Conservation (phyloP, 2,329 filamentous ascomycete genomes). For the Chaetomium globosum region DNA sequence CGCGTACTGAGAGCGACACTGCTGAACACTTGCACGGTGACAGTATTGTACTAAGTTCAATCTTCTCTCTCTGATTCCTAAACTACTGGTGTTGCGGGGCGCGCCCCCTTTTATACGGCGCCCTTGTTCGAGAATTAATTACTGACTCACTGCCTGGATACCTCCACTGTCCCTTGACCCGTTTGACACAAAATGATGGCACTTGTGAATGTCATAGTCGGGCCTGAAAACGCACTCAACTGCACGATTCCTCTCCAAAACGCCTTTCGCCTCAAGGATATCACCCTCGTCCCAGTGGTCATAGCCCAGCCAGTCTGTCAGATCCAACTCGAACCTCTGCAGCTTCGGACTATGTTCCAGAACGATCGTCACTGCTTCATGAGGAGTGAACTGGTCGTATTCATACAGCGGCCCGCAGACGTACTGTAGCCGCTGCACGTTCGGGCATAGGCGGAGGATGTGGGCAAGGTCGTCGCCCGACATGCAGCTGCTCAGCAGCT, state of each 20-base stretch:
- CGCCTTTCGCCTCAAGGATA: not conserved
- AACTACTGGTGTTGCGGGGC: too few species aligned
- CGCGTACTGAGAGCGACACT: not conserved
- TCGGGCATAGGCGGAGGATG: conserved; percentile 7
- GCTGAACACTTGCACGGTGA: not conserved
- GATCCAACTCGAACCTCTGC: conserved; percentile 1
- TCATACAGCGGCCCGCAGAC: not conserved
- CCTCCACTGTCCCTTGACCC: too few species aligned
- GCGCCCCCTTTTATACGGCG: too few species aligned
- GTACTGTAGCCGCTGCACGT: conserved; percentile 1
- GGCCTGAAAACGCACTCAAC: not conserved
- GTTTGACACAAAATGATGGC: not conserved
- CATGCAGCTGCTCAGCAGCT: not conserved
- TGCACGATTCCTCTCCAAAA: conserved; percentile 2
- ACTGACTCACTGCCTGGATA: too few species aligned
- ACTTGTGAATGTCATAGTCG: not conserved
- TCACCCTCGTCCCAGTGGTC: not conserved
- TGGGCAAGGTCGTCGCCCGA: not conserved
- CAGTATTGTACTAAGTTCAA: not conserved
- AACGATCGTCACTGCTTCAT: not conserved
- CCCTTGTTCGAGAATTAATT: too few species aligned
- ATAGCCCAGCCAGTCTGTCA: not conserved
- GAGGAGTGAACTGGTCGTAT: too few species aligned
- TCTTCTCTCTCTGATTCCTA: too few species aligned
- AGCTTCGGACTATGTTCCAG: not conserved